A percentile compares a stretch with the other conserved stretches of the same genome.
Evolutionary conservation across 331 rosid species (phyloP).

Genomic region (Cydonia oblonga): DNA sequence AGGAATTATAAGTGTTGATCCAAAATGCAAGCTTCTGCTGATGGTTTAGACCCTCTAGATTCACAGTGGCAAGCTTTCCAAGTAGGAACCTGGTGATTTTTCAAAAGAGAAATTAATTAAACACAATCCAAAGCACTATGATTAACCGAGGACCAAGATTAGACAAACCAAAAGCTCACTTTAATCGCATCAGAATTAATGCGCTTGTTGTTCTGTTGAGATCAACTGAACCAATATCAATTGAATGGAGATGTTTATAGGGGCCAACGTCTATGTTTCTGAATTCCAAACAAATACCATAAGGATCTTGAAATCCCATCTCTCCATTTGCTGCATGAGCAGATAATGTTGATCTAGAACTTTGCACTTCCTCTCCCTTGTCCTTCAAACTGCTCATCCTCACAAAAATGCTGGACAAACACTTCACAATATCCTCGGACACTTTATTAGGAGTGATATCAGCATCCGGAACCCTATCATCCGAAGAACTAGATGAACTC

Average conservation of each 20-base stretch:
- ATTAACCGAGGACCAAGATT: slow-evolving; percentile 7
- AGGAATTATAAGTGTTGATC: slow-evolving; percentile 85
- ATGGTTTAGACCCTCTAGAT: slow-evolving; percentile 72
- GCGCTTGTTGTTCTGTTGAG: slow-evolving; percentile 47
- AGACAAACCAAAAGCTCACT: slow-evolving; percentile 35
- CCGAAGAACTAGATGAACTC: slow-evolving; percentile 35
- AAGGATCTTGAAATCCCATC: slow-evolving; percentile 57
- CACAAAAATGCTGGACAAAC: slow-evolving; percentile 52
- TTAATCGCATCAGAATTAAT: slow-evolving; percentile 56
- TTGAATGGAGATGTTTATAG: slow-evolving; percentile 45
- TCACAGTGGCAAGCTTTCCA: slow-evolving; percentile 63
- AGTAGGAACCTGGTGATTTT: slow-evolving; percentile 48
- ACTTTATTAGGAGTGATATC: slow-evolving; percentile 54
- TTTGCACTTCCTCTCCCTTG: slow-evolving; percentile 27
- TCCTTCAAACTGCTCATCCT: slow-evolving; percentile 50
- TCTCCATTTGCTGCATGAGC: slow-evolving; percentile 24
- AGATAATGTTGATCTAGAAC: slow-evolving; percentile 12
- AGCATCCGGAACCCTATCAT: slow-evolving; percentile 28
- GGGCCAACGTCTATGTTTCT: slow-evolving; percentile 50
- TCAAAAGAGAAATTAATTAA: not conserved
- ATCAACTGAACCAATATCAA: slow-evolving; percentile 57
- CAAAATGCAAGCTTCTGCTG: slow-evolving; percentile 97
- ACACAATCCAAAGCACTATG: not conserved
- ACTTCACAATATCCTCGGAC: slow-evolving; percentile 67
- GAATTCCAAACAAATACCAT: slow-evolving; percentile 41